Evolutionary conservation across 1,284 basidiomycete species (phyloP), one percentile per base, ranked within the genome.

Genomic region (Puccinia novopanici): DNA sequence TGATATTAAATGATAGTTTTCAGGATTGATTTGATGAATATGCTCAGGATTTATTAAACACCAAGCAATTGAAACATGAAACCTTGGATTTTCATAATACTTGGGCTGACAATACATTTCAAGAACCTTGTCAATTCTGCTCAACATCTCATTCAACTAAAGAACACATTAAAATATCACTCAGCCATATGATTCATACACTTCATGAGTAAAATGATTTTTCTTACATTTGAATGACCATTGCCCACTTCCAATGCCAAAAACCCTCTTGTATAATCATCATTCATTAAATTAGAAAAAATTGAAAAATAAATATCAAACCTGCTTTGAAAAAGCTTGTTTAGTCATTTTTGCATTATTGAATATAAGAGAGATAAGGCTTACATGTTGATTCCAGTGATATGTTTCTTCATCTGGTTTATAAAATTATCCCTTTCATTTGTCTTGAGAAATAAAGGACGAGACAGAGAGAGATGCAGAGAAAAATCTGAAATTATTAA

Each of bases 191-290:
- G 10, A 42, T 17, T 19, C 65, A 45, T 24, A 15, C 12, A 4
- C 19, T 61, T 48, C 17, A 22, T 67, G 65, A 45, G 1, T 45
- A n/a, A 15, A n/a, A 12, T 15, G 13, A n/a, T n/a, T 61, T 30
- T 15, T 8, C 27, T 61, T 30, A 61, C 73, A 40, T 24, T 27
- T 40, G 57, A 75, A 75, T 75, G 73, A 3, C 73, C 73, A 75
- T n/a, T 75, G 4, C 73, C 73, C 42, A 75, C 73, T 45, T 75
- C 73, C 40, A 75, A 48, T 48, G 57, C 73, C 42, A 75, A 63
- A 50, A 75, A 75, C 13, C 24, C 50, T 50, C 73, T 75, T 5
- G 54, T 63, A 8, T 8, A 9, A 42, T 75, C 57, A 63, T 75
- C 73, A 75, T 75, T 75, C n/a, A 45, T 22, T 8, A 75, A 45